Base-by-base conservation (phyloP, 129 eudicot genomes). In the Escallonia rubra region DNA sequence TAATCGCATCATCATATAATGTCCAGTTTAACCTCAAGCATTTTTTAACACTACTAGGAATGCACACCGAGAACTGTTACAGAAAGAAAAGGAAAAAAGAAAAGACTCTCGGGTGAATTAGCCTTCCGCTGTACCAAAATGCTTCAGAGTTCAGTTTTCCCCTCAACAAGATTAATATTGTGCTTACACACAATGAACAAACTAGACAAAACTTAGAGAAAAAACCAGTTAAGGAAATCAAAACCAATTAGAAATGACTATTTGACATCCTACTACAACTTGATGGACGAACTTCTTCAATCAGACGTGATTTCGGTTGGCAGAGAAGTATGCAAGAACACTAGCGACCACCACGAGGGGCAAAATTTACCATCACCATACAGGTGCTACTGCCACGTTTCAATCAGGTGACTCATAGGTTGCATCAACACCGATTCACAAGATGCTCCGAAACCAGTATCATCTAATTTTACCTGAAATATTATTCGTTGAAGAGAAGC, bases 161-260 rank as follows among this genome's bases (percentile, higher is more conserved):
- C n/a, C n/a, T 45, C 4, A 43, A 46, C 71, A 69, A 63, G 46
- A 76, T 49, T 50, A 67, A 38, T 62, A n/a, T 49, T 69, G 75
- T 56, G 70, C 43, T 77, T 52, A 43, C 47, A 71, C 81, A 77
- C 76, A 64, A 52, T 70, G 44, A 59, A 69, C 57, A 70, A n/a
- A n/a, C 23, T 13, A 56, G n/a, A 56, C 16, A 67, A 69, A 56
- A 49, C 42, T 69, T 57, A 43, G n/a, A n/a, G n/a, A n/a, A n/a
- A 55, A 44, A 8, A 42, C 48, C 10, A 34, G 50, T 14, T 48
- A 9, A 23, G 16, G 64, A 41, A 43, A 23, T 11, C 10, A 43
- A 59, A 50, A 62, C 6, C 41, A 15, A 44, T 0, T 11, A 14
- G 15, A 40, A 41, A 50, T 7, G 42, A 62, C 10, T 48, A 51